Evolutionary conservation across 192 early-diverging fungal species (phyloP).

Genomic region (Powellomyces hirtus): DNA sequence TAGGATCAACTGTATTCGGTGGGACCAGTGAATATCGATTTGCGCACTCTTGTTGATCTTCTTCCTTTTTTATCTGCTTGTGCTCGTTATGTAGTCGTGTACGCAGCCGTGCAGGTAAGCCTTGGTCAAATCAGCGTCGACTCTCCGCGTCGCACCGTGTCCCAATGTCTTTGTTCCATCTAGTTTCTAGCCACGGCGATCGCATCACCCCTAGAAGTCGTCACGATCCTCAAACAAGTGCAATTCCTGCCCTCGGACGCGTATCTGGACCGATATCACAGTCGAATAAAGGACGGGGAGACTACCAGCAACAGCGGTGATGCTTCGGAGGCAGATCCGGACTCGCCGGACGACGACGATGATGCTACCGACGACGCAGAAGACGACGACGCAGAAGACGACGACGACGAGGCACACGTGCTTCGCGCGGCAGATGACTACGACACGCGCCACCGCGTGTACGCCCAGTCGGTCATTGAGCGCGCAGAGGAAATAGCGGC

Average conservation of each 20-base stretch:
- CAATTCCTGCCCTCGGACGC: conserved; percentile 37
- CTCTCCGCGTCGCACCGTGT: background rate
- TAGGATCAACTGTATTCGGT: too few relatives aligned
- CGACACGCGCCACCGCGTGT: background rate
- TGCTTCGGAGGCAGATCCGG: conserved; percentile 1
- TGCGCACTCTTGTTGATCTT: background rate
- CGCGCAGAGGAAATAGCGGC: background rate
- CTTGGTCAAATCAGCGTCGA: background rate
- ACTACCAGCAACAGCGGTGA: too few relatives aligned
- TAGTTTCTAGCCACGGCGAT: conserved; percentile 22
- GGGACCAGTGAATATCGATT: too few relatives aligned
- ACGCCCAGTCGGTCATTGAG: conserved; percentile 1
- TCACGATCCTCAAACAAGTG: conserved; percentile 35
- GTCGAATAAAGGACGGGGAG: too few relatives aligned
- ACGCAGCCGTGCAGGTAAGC: conserved; percentile 18
- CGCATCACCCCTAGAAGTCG: conserved; percentile 35
- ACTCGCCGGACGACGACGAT: too few relatives aligned
- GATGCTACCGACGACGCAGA: too few relatives aligned
- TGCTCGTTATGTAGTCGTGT: conserved; percentile 4
- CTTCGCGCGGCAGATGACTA: background rate
- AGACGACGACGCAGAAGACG: too few relatives aligned
- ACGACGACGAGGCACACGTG: too few relatives aligned
- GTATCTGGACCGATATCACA: conserved; percentile 21
- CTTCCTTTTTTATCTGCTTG: background rate
- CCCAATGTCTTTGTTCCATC: background rate